phyloP scores from a whole-genome alignment of 2,329 filamentous ascomycete genomes.

The Rutstroemia sp. region DNA sequence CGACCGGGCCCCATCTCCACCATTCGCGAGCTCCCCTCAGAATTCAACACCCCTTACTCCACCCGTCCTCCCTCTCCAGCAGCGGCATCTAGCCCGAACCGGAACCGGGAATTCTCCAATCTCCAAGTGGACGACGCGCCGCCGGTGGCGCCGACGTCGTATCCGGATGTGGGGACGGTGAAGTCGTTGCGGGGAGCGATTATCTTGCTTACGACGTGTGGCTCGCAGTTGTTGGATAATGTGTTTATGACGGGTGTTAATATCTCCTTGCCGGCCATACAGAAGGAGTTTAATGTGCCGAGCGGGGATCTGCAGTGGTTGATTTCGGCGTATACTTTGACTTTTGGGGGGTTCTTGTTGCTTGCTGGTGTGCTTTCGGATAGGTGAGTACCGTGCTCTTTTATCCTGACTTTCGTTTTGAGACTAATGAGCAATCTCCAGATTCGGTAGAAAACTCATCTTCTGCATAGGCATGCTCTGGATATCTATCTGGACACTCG shows the following conservation, averaged over 20 bases:
- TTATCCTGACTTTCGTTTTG: not conserved
- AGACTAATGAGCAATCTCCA: slow-evolving; percentile 5
- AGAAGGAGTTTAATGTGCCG: slow-evolving; percentile 31
- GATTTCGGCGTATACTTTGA: slow-evolving; percentile 35
- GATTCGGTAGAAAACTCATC: slow-evolving; percentile 33
- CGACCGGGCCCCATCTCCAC: slow-evolving; percentile 4
- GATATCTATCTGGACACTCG: slow-evolving; percentile 31
- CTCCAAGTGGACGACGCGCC: not conserved
- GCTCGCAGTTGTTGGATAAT: slow-evolving; percentile 37
- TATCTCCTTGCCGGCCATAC: slow-evolving; percentile 35
- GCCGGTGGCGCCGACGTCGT: not conserved
- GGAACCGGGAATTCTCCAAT: not conserved
- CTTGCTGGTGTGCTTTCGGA: slow-evolving; percentile 31
- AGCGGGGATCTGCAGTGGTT: slow-evolving; percentile 34
- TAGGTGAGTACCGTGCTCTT: not conserved
- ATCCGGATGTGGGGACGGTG: slow-evolving; percentile 24
- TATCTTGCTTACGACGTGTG: slow-evolving; percentile 35
- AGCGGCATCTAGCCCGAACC: not conserved
- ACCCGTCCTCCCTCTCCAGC: slow-evolving; percentile 11
- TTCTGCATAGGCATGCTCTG: slow-evolving; percentile 33
- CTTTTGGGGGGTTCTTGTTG: slow-evolving; percentile 33
- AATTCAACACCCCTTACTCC: slow-evolving; percentile 10
- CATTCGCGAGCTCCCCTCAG: slow-evolving; percentile 9
- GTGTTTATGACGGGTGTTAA: slow-evolving; percentile 38
- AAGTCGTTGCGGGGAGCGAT: slow-evolving; percentile 33